These are phyloP conservation scores for Draba incana DNA, from an alignment of 345 rosid species.

Conservation along the genomic window DNA sequence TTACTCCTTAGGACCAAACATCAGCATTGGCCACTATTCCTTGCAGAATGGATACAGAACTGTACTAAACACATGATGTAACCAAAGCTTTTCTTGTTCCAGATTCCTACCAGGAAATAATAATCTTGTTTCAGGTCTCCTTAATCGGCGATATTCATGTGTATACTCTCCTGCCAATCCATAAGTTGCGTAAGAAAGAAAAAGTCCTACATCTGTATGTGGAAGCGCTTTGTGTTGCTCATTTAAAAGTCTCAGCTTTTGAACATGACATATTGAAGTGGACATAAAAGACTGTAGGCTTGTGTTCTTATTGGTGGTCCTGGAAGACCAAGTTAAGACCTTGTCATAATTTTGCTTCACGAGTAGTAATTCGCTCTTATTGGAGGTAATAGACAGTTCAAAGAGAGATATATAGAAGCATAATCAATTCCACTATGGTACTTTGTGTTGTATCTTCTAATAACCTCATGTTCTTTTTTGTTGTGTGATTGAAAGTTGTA, in stretches of 20 bases:
- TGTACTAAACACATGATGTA: slow-evolving; percentile 12
- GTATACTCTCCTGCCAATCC: slow-evolving; percentile 12
- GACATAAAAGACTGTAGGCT: slow-evolving; percentile 29
- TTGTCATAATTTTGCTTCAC: slow-evolving; percentile 25
- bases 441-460: slow-evolving; percentile 18
- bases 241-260: slow-evolving; percentile 23
- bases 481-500: slow-evolving; percentile 40
- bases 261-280: slow-evolving; percentile 29
- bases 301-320: slow-evolving; percentile 42
- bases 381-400: slow-evolving; percentile 26
- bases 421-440: slow-evolving; percentile 13
- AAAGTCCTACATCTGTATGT: slow-evolving; percentile 5
- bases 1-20: slow-evolving; percentile 32
- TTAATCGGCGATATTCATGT: slow-evolving; percentile 19
- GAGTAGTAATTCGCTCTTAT: slow-evolving; percentile 25
- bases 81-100: slow-evolving; percentile 5
- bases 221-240: background rate
- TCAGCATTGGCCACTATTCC: slow-evolving; percentile 26
- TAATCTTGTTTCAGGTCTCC: slow-evolving; percentile 8
- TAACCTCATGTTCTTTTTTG: slow-evolving; percentile 16
- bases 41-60: slow-evolving; percentile 25
- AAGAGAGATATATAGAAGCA: slow-evolving; percentile 8
- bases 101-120: slow-evolving; percentile 3
- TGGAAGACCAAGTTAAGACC: slow-evolving; percentile 28
- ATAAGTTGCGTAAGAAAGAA: slow-evolving; percentile 21